Percentiles rank a stretch among this genome's conserved stretches.
phyloP scores from a whole-genome alignment of 768 basidiomycete genomes.

The Podaxis sp. region DNA sequence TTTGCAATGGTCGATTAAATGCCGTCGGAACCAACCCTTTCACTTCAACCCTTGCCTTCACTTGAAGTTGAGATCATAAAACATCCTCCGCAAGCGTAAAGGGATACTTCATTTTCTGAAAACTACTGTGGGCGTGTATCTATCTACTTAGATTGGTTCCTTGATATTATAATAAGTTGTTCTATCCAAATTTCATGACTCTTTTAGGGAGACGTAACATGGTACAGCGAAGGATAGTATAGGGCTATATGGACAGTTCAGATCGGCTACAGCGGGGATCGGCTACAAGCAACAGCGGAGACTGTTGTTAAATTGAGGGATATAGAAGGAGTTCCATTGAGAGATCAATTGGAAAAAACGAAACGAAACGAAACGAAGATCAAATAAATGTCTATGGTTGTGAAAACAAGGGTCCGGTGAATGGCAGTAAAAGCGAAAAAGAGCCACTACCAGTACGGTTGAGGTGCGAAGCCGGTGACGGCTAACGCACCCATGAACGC shows the following conservation, averaged over 20 bases:
- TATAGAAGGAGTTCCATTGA: not conserved
- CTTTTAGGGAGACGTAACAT: constrained; percentile 1
- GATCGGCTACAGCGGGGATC: constrained; percentile 4
- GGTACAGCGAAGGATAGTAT: constrained; percentile 3
- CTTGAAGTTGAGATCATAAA: not conserved
- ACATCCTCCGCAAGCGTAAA: not conserved
- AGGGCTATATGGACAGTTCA: constrained; percentile 8
- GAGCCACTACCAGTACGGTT: constrained; percentile 17
- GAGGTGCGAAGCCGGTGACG: constrained; percentile 47
- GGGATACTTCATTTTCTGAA: not conserved
- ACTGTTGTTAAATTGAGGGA: not conserved
- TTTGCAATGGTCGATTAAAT: not conserved
- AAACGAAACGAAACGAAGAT: not conserved
- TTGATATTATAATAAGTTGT: not conserved
- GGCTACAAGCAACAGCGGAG: not conserved
- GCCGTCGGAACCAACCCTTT: not conserved
- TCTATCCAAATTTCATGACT: not conserved
- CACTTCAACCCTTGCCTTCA: not conserved
- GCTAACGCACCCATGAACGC: constrained; percentile 54
- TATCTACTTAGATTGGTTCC: not conserved
- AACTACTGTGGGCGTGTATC: not conserved
- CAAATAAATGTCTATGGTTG: not conserved
- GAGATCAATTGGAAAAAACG: not conserved
- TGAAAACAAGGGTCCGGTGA: constrained; percentile 5
- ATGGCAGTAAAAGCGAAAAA: not conserved